phyloP scores from a whole-genome alignment of 2,329 filamentous ascomycete genomes.

The Sclerotinia subarctica region DNA sequence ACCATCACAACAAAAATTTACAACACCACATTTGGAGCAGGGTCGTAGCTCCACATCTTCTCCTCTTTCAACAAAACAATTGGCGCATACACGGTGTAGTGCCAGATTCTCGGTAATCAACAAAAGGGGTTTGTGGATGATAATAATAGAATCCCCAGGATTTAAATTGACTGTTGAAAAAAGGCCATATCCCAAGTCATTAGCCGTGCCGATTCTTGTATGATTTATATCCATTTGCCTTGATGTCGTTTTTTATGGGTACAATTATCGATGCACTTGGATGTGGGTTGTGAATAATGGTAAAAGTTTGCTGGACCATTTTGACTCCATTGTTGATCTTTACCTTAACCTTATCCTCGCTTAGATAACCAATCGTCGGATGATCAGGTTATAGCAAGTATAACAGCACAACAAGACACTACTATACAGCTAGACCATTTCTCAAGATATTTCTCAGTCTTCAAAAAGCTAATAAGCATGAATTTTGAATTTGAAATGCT shows the following conservation, averaged over 20 bases:
- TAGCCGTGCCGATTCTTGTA: constrained; percentile 20
- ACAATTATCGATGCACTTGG: neutral
- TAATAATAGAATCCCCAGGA: constrained; percentile 29
- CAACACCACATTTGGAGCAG: constrained; percentile 53
- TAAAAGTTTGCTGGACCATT: neutral
- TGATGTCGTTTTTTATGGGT: neutral
- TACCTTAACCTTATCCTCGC: neutral
- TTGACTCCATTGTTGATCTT: neutral
- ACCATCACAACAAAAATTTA: constrained; percentile 51
- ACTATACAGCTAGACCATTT: neutral
- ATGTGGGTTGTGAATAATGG: neutral
- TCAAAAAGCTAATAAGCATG: neutral
- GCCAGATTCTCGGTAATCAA: constrained; percentile 34
- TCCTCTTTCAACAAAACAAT: constrained; percentile 28
- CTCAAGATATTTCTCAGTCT: neutral
- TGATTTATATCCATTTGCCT: constrained; percentile 25
- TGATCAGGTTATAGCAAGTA: too few relatives aligned
- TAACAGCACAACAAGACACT: neutral
- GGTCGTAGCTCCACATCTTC: constrained; percentile 25
- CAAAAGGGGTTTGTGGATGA: constrained; percentile 30
- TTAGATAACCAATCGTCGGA: neutral
- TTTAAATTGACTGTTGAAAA: constrained; percentile 24
- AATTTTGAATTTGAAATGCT: too few relatives aligned
- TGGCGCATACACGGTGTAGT: constrained; percentile 33
- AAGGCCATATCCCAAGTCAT: constrained; percentile 29